Base-by-base conservation (phyloP, 140 eudicot genomes). In the Bidens hawaiensis region DNA sequence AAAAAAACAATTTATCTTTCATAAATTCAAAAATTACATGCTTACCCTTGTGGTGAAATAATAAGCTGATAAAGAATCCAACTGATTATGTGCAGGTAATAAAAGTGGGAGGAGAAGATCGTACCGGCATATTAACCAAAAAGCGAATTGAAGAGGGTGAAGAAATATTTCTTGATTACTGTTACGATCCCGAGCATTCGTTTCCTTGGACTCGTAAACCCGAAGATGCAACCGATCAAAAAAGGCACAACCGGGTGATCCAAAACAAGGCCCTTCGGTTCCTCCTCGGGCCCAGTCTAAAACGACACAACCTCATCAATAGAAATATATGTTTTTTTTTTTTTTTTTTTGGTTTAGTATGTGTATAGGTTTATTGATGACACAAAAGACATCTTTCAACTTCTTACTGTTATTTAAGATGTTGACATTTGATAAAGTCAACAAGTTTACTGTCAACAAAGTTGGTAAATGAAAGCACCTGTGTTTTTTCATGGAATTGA, bases 141-240 rank as follows among this genome's bases (percentile, higher is more conserved):
- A 83, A 78, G 59, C 82, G 18, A 57, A 81, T 89, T 64, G 78
- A 74, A 69, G 91, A 84, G 0, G 70, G 90, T 5, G 76, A 80
- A 50, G 97, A 89, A 55, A 73, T 89, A 21, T 89, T 85, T 46
- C 85, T 82, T 30, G 95, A 89, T 54, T 85, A 89, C 60, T 74
- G 84, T 66, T 89, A 89, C 46, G 81, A 69, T 6, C 85, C 85
- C 14, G 79, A 80, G 28, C 77, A 79, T 24, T 74, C 81, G 6
- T 91, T 95, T 16, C 27, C 47, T 8, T 89, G 97, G 97, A 91
- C 97, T 21, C 85, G 78, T 4, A 83, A 71, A 67, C 94, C 87
- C 7, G 76, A 75, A 18, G 73, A 69, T 51, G 63, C 82, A 36
- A 75, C 17, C 77, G 85, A 51, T 70, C 89, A 8, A 88, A 81